Evolutionary conservation across 1,139 yeast genomes (phyloP).

Genomic region (Nadsonia starkeyi-henricii): DNA sequence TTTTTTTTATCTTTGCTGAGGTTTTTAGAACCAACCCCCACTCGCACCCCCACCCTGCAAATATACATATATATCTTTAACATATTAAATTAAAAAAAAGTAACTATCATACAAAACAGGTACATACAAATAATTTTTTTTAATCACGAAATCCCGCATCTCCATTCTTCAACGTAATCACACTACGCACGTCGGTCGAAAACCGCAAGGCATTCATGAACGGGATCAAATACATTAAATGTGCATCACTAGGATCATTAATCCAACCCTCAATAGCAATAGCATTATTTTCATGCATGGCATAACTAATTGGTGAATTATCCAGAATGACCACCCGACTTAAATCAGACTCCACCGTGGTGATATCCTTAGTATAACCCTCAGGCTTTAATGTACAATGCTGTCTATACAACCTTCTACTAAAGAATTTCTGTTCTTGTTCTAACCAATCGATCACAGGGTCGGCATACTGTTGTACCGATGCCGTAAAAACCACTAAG

Average conservation of each 20-base stretch:
- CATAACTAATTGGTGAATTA: conserved; percentile 83
- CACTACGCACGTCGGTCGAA: conserved; percentile 74
- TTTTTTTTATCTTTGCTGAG: too few species aligned
- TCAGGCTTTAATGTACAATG: conserved; percentile 55
- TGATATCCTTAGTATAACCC: conserved; percentile 79
- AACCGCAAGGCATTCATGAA: conserved; percentile 64
- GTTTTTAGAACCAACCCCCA: too few species aligned
- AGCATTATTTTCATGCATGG: conserved; percentile 74
- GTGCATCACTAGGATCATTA: conserved; percentile 81
- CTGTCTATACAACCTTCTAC: conserved; percentile 57
- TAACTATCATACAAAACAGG: too few species aligned
- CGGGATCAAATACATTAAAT: conserved; percentile 67
- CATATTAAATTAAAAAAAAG: too few species aligned
- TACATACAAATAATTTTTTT: too few species aligned
- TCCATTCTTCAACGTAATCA: conserved; percentile 66
- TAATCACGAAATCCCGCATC: conserved; percentile 41
- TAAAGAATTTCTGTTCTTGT: conserved; percentile 35
- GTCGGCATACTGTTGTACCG: conserved; percentile 90
- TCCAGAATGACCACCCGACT: conserved; percentile 70
- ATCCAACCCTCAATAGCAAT: conserved; percentile 96
- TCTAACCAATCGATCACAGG: conserved; percentile 90
- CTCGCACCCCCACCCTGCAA: too few species aligned
- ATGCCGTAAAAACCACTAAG: conserved; percentile 82
- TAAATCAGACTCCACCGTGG: conserved; percentile 41
- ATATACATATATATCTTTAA: too few species aligned